Base-by-base conservation (phyloP, 495 filamentous ascomycete genomes). In the Penicillium chermesinum region DNA sequence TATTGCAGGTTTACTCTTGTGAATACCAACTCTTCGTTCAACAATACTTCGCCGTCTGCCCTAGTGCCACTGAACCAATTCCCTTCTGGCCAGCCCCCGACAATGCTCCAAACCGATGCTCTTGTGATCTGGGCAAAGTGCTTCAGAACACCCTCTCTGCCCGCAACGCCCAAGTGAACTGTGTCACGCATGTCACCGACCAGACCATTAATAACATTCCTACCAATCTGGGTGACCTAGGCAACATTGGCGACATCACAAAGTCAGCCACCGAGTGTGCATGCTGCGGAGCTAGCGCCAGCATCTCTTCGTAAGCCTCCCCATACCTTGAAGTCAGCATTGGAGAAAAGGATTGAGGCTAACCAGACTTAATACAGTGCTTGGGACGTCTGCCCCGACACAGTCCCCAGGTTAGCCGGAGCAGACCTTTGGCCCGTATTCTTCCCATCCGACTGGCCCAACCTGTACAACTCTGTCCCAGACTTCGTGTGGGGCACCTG, bases 21-120 rank as follows among this genome's bases (percentile, higher is more conserved):
- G 57, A 62, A 47, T 66, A 66, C 49, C 63, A 66, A 39, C 62
- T 58, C 46, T 62, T 66, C 43, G 48, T 66, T 13, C 59, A 63
- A 17, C 54, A 62, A 41, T 66, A 66, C 46, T 59, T 57, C 45
- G 48, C 58, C 38, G 43, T 63, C n/a, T 63, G 60, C 54, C 61
- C 55, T 14, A 60, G 46, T 19, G 56, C 56, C 38, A 19, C 35
- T n/a, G 58, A 61, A 19, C 51, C 55, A 16, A 66, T 66, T 36
- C 63, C 61, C 40, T 66, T 64, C 59, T 66, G 62, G 56, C 63
- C 63, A 13, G 56, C 63, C 0, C 63, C 63, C 7, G 52, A 60
- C 8, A 49, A 66, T 33, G 63, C 63, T 0, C 61, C 63, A 7
- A 54, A 59, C 36, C 58, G 63, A 39, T 66, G 63, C 48, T 66